These are phyloP conservation scores for Oldenlandia corymbosa DNA, from an alignment of 257 asterid genomes.

Conservation along the genomic window DNA sequence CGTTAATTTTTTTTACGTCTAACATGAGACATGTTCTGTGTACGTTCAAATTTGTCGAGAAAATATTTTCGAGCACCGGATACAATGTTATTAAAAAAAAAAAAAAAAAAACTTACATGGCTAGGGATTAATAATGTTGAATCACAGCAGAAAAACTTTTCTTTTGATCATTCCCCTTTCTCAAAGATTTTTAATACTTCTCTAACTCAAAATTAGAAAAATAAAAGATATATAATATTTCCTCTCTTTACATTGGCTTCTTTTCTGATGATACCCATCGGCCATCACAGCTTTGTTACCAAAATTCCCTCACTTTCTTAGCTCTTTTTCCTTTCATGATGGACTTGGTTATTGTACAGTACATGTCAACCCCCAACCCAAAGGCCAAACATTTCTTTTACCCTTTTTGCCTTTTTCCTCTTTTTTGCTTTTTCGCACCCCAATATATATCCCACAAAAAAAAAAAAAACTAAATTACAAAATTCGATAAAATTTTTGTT, in stretches of 20 bases:
- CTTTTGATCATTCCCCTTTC: not conserved
- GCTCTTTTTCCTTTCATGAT: not conserved
- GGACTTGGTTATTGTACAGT: not conserved
- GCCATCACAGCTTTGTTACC: slow-evolving; percentile 8
- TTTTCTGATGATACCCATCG: not conserved
- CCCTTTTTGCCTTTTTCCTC: not conserved
- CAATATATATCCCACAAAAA: not conserved
- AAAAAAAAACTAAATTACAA: slow-evolving; percentile 2
- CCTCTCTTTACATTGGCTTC: no score
- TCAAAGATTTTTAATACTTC: no score
- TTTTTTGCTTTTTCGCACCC: not conserved
- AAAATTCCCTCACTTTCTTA: slow-evolving; percentile 13
- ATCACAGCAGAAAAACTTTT: no score
- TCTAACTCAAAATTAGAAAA: no score
- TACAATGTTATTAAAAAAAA: no score
- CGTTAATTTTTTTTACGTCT: no score
- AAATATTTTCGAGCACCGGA: no score
- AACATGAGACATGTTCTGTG: no score
- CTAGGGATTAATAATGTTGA: no score
- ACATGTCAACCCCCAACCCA: slow-evolving; percentile 13
- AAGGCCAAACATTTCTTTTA: not conserved
- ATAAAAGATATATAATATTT: not conserved
- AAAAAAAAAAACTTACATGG: no score
- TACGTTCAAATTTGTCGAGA: no score
- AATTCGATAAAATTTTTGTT: not conserved